These are phyloP conservation scores for Mallotus nudiflorus DNA, from an alignment of 345 rosid genomes.

Conservation along the genomic window DNA sequence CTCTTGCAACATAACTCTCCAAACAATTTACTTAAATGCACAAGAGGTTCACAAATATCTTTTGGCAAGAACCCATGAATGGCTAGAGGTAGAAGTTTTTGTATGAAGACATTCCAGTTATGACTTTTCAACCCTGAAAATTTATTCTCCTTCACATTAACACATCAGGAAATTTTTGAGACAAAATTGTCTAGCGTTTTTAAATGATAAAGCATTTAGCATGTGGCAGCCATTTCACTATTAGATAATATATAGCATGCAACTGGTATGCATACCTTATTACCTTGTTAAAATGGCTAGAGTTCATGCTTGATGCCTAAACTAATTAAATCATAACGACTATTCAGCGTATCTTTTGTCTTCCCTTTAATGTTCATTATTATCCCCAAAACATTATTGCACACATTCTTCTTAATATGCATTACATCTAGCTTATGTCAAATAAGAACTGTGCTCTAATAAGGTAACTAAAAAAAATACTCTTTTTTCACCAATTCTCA, in stretches of 20 bases:
- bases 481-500: neutral
- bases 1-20: neutral
- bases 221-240: neutral
- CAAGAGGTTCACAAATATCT: neutral
- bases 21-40: neutral
- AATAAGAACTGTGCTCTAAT: neutral
- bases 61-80: neutral
- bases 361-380: constrained; percentile 8
- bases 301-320: neutral
- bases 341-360: constrained; percentile 6
- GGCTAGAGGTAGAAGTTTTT: neutral
- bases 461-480: constrained; percentile 15
- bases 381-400: neutral
- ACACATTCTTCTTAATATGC: constrained; percentile 17
- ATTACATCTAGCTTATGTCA: too few relatives aligned
- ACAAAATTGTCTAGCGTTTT: constrained; percentile 9
- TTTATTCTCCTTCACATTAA: neutral
- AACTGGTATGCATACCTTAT: neutral
- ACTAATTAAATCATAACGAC: neutral
- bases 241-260: neutral
- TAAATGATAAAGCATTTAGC: neutral
- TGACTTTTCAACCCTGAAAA: neutral
- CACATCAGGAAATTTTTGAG: neutral
- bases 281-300: neutral
- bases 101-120: neutral